phyloP scores from a whole-genome alignment of 371 early-diverging fungal genomes.

The Rhizopus microsporus region DNA sequence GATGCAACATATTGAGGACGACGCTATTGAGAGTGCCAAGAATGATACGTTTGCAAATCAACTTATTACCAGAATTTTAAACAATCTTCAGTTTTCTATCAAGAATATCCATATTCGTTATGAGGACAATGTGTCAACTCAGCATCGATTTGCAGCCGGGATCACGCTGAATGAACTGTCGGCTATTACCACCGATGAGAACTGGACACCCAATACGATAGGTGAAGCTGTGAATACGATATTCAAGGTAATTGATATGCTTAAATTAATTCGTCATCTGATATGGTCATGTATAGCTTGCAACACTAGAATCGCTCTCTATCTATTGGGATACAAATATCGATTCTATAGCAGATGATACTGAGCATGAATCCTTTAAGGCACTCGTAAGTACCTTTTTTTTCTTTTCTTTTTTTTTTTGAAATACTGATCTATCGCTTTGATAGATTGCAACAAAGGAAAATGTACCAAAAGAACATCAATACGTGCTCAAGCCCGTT shows the following conservation, averaged over 20 bases:
- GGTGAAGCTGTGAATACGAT: slow-evolving; percentile 77
- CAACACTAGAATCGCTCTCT: slow-evolving; percentile 78
- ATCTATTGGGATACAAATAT: slow-evolving; percentile 92
- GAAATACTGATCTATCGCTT: not conserved
- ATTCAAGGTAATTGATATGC: slow-evolving; percentile 64
- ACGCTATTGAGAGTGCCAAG: slow-evolving; percentile 61
- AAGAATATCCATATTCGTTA: slow-evolving; percentile 95
- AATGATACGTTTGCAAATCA: slow-evolving; percentile 81
- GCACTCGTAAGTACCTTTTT: slow-evolving; percentile 41
- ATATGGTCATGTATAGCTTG: slow-evolving; percentile 44
- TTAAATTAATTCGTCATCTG: not conserved
- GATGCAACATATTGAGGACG: slow-evolving; percentile 25
- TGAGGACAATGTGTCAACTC: slow-evolving; percentile 82
- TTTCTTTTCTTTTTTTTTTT: no score
- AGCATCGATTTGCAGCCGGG: slow-evolving; percentile 88
- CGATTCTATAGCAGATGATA: slow-evolving; percentile 62
- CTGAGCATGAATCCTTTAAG: slow-evolving; percentile 57
- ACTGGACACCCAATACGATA: slow-evolving; percentile 85
- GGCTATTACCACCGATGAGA: slow-evolving; percentile 88
- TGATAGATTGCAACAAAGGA: slow-evolving; percentile 63
- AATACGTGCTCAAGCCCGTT: slow-evolving; percentile 91
- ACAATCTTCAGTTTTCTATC: slow-evolving; percentile 94
- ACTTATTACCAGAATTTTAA: slow-evolving; percentile 89
- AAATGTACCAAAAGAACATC: slow-evolving; percentile 58
- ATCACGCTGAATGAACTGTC: slow-evolving; percentile 88